Base-by-base conservation (phyloP, 2,329 filamentous ascomycete genomes). In the Fusarium penzigii region DNA sequence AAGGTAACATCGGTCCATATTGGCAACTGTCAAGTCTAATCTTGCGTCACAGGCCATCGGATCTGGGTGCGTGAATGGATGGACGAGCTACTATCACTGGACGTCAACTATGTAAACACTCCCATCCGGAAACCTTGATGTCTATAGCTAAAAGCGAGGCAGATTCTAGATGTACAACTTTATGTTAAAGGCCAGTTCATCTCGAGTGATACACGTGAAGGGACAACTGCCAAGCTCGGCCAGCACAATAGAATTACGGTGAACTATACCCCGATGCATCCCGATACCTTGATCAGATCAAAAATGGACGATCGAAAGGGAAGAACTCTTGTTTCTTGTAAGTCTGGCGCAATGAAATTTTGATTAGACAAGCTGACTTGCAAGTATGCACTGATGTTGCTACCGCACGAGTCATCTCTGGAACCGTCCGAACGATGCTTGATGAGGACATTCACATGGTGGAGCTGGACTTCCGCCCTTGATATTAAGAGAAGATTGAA, bases 51-150 rank as follows among this genome's bases (percentile, higher is more conserved):
- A 51, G 49, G 48, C 25, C 48, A 51, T 20, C 46, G 49, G 39
- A 47, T 47, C 17, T 51, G 34, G 44, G 49, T 51, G 3, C 46
- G 44, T n/a, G 34, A 51, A 47, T 51, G 44, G 49, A 51, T 51
- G 20, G 48, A 51, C 25, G 44, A 51, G 17, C 43, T 51, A 11
- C 20, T 51, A 6, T 51, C 44, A 36, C 48, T 34, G 49, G 48
- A 51, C 17, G 48, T 51, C 10, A 38, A 51, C 14, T 51, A 51
- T n/a, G 49, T 51, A 4, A 42, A 7, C 17, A 12, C 36, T 1
- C 20, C 5, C 20, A 7, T 25, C 20, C 7, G 7, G 20, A 25
- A 25, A 10, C 17, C 16, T 17, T 5, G 32, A 39, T 16, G 12
- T 25, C 39, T n/a, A 16, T 42, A 1, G 32, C 20, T 39, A 17